Conservation (phyloP, 768 basidiomycete genomes). For the Tephrocybe sp. region DNA sequence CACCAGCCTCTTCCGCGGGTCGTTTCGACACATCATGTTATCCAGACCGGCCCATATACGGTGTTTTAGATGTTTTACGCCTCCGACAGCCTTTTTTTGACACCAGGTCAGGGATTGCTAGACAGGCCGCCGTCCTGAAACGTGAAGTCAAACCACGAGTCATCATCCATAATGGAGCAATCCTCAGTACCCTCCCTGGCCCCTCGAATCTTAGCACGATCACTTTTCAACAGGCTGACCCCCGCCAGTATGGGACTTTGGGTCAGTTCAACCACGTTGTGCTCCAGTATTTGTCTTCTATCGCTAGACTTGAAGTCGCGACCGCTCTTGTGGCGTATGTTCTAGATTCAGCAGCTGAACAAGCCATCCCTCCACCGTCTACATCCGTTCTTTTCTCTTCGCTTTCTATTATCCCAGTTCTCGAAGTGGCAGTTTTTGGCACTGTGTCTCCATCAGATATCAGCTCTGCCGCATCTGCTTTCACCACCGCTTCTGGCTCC, state of each 20-base stretch:
- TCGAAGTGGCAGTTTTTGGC: conserved; percentile 71
- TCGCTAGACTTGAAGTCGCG: conserved; percentile 44
- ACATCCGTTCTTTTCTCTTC: conserved; percentile 38
- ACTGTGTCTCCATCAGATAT: conserved; percentile 49
- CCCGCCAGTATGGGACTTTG: conserved; percentile 56
- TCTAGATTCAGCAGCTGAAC: conserved; percentile 29
- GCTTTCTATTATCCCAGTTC: conserved; percentile 44
- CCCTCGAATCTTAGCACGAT: conserved; percentile 27
- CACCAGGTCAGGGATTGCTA: conserved; percentile 37
- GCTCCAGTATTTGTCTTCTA: conserved; percentile 53
- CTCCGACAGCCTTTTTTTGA: conserved; percentile 59
- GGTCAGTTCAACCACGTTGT: conserved; percentile 56
- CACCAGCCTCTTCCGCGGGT: conserved; percentile 26
- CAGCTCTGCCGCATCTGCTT: conserved; percentile 46
- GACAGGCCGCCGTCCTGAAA: conserved; percentile 51
- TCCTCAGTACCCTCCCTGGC: conserved; percentile 49
- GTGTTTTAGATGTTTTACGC: conserved; percentile 56
- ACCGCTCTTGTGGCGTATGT: conserved; percentile 51
- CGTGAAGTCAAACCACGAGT: conserved; percentile 45
- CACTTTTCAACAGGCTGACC: conserved; percentile 37
- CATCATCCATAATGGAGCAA: conserved; percentile 50
- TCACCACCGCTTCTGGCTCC: conserved; percentile 45
- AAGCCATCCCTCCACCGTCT: conserved; percentile 40
- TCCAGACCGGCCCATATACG: conserved; percentile 60
- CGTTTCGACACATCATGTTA: conserved; percentile 53